Evolutionary conservation across 2,329 filamentous ascomycete species (phyloP), one percentile per base, ranked within the genome.

Genomic region (Xylariaceae sp.): DNA sequence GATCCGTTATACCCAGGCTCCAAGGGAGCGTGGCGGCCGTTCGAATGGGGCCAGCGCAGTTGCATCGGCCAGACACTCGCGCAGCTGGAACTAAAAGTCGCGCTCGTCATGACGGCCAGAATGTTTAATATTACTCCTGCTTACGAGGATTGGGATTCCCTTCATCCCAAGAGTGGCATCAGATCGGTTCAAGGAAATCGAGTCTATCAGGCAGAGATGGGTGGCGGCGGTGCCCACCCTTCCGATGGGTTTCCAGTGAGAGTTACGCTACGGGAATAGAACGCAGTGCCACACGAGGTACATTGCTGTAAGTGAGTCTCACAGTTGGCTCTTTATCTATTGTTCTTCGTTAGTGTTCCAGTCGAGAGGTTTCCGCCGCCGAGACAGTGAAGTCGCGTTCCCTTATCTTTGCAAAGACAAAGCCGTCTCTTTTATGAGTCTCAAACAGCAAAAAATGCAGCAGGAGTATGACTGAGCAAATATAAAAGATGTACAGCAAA

Each of bases 21-120:
- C 0, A 67, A 65, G 47, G 66, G 61, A 1, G 35, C 62, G 1
- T 70, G 66, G 66, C 55, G 66, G 35, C 51, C 69, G 2, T 73
- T 73, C 53, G 69, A 70, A 44, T 64, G 59, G 10, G 71, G 71
- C 2, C 66, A 66, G 2, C 67, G 70, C 2, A 68, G 58, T 45
- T 74, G 72, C 56, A 69, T 71, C 49, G 71, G 72, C 1, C 70
- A 72, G 53, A 68, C 68, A 42, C 67, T 71, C 9, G 72, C 67
- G 0, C 51, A 67, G 55, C 55, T 68, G 54, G 71, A 73, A 44
- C 55, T 73, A 4, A 68, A 66, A 49, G 60, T 67, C 2, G 60
- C 59, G 15, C 58, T 69, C 39, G 61, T 66, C 4, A 58, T 70
- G 59, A 68, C 64, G 9, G 47, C 45, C 7, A 59, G 68, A 9